phyloP scores from a whole-genome alignment of 169 alveolate genomes.

The Blepharisma undulans region DNA sequence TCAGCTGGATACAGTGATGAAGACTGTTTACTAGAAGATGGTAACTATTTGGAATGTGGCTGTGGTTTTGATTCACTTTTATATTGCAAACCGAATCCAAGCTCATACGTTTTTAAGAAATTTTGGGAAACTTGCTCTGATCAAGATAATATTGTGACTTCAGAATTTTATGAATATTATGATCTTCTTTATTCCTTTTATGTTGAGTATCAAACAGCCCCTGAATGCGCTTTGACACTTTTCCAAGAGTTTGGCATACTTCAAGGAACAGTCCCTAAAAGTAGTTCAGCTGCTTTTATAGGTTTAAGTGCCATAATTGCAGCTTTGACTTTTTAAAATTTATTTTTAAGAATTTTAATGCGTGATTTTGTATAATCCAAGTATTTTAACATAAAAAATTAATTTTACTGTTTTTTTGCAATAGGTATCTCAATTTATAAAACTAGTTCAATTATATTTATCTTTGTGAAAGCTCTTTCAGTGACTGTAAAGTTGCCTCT shows the following conservation, averaged over 20 bases:
- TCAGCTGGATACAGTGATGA: not conserved
- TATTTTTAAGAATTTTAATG: not conserved
- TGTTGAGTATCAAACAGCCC: constrained; percentile 21
- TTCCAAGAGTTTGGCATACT: constrained; percentile 14
- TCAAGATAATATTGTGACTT: constrained; percentile 12
- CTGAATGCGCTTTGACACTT: constrained; percentile 11
- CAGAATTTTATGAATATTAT: constrained; percentile 30
- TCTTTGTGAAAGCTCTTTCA: constrained; percentile 22
- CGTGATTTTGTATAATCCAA: not conserved
- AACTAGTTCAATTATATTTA: not conserved
- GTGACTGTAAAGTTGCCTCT: not conserved
- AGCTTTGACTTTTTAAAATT: not conserved
- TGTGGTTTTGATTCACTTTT: constrained; percentile 27
- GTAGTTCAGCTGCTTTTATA: not conserved
- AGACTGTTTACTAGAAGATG: constrained; percentile 30
- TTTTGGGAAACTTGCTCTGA: constrained; percentile 1
- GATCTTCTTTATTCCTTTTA: not conserved
- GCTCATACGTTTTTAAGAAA: constrained; percentile 17
- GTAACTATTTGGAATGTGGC: constrained; percentile 6
- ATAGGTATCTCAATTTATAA: not conserved
- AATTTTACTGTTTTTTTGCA: not conserved
- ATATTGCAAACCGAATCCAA: constrained; percentile 35
- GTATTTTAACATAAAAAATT: not conserved
- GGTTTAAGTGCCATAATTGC: not conserved
- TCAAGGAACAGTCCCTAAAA: not conserved